Base-by-base conservation (phyloP, 2,329 filamentous ascomycete species). In the Drechslerella coelobrocha region DNA sequence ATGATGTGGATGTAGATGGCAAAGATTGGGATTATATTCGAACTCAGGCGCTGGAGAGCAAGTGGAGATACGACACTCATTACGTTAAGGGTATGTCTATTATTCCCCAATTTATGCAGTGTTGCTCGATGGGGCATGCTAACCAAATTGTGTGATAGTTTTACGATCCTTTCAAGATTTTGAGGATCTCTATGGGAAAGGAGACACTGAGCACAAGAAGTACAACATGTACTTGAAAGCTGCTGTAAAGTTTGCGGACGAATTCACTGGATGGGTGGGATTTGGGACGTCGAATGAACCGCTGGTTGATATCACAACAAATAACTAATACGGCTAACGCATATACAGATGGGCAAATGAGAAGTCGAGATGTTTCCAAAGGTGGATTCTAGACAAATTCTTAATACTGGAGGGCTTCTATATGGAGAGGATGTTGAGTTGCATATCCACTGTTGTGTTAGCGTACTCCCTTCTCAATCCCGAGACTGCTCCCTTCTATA, bases 21-120 rank as follows among this genome's bases (percentile, higher is more conserved):
- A 86, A 87, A 75, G 83, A 85, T 53, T 99, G 94, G 94, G 84
- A 85, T 4, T 90, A 89, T 78, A 88, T 93, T 3, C 84, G 88
- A 56, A 81, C 89, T 56, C 84, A 86, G 79, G 91, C 89, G 1
- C 77, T 96, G 17, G 86, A 85, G 57, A 88, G 88, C 2, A 78
- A 84, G 55, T 86, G 87, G 80, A 82, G 85, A 8, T 86, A 84
- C 1, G 91, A 97, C 79, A 84, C 90, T 17, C 90, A 96, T 79
- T 97, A 87, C 77, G 87, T 97, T 29, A 96, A 97, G 81, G 86
- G 89, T 87, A 79, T 78, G 81, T 73, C 31, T 24, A 19, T 1
- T n/a, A 14, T 1, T 17, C 31, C 21, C 21, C 17, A 50, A 14
- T 50, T 34, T 34, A 34, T 27, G 23, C 4, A 8, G 9, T 24